phyloP scores from a whole-genome alignment of 192 early-diverging fungal species.

The Coemansia asiatica region DNA sequence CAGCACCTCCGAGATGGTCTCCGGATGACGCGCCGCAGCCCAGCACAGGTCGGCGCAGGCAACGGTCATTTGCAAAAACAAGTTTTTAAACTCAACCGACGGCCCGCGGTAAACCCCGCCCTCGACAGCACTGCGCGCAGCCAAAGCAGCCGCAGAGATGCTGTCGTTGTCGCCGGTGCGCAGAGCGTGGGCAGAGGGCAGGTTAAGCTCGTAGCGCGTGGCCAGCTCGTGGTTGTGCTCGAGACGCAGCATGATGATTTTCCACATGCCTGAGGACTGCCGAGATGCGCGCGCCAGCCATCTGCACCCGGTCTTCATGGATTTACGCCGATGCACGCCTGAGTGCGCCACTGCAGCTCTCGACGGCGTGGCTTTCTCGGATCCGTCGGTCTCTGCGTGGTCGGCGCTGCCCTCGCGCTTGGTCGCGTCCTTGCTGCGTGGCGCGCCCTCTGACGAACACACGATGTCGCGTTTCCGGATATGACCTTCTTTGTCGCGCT shows the following conservation, averaged over 20 bases:
- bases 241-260: conserved; percentile 53
- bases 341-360: conserved; percentile 32
- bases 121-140: conserved; percentile 34
- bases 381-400: conserved; percentile 17
- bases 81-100: conserved; percentile 45
- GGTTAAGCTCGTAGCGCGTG: conserved; percentile 34
- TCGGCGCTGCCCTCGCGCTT: conserved; percentile 47
- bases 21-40: conserved; percentile 49
- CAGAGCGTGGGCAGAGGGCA: conserved; percentile 7
- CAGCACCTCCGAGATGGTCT: conserved; percentile 45
- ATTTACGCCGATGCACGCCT: conserved; percentile 54
- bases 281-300: conserved; percentile 57
- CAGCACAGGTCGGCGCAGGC: conserved; percentile 54
- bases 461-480: conserved; percentile 59
- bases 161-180: conserved; percentile 47
- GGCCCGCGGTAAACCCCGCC: conserved; percentile 35
- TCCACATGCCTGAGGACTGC: conserved; percentile 56
- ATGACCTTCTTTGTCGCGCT: conserved; percentile 53
- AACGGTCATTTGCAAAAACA: conserved; percentile 47
- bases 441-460: conserved; percentile 54
- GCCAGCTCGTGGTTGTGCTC: conserved; percentile 55
- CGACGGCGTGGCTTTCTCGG: conserved; percentile 4
- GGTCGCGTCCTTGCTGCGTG: conserved; percentile 43
- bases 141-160: conserved; percentile 35
- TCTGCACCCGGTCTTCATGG: conserved; percentile 55